These are phyloP conservation scores for Pleoardoris graminearum DNA, from an alignment of 2,329 filamentous ascomycete species.

Conservation along the genomic window DNA sequence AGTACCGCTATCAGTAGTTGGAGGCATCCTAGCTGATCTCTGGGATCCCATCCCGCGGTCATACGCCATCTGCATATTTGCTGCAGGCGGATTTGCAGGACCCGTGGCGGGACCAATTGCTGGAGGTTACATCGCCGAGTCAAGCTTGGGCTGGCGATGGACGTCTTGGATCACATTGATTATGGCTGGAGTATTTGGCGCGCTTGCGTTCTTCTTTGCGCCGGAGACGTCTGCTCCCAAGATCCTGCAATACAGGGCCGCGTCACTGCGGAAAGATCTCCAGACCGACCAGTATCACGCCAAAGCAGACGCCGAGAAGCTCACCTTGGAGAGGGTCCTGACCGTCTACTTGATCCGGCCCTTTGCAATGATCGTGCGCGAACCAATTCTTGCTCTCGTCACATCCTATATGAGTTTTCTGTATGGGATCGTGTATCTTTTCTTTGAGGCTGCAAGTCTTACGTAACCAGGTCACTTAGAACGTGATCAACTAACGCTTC, in stretches of 20 bases:
- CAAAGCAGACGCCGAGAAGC: slow-evolving; percentile 59
- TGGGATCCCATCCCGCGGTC: slow-evolving; percentile 43
- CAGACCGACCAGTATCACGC: slow-evolving; percentile 46
- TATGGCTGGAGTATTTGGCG: slow-evolving; percentile 35
- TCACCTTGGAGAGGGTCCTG: slow-evolving; percentile 62
- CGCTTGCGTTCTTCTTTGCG: slow-evolving; percentile 26
- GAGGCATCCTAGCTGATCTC: slow-evolving; percentile 41
- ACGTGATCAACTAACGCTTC: slow-evolving; percentile 47
- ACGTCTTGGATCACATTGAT: slow-evolving; percentile 45
- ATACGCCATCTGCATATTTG: slow-evolving; percentile 44
- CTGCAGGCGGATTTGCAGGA: slow-evolving; percentile 41
- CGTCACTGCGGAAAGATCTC: slow-evolving; percentile 35
- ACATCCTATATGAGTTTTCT: slow-evolving; percentile 71
- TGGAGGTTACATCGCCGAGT: slow-evolving; percentile 42
- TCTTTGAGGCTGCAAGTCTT: slow-evolving; percentile 39
- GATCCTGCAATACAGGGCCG: slow-evolving; percentile 37
- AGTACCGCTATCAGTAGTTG: slow-evolving; percentile 41
- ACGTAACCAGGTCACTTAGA: neutral
- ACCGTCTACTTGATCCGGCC: slow-evolving; percentile 70
- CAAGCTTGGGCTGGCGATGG: slow-evolving; percentile 43
- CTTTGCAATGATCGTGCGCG: slow-evolving; percentile 61
- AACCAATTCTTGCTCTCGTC: slow-evolving; percentile 49
- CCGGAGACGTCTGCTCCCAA: slow-evolving; percentile 38
- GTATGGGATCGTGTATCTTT: slow-evolving; percentile 66
- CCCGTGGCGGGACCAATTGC: slow-evolving; percentile 54